phyloP scores from a whole-genome alignment of 2,329 filamentous ascomycete species.

The Exophiala mesophila region DNA sequence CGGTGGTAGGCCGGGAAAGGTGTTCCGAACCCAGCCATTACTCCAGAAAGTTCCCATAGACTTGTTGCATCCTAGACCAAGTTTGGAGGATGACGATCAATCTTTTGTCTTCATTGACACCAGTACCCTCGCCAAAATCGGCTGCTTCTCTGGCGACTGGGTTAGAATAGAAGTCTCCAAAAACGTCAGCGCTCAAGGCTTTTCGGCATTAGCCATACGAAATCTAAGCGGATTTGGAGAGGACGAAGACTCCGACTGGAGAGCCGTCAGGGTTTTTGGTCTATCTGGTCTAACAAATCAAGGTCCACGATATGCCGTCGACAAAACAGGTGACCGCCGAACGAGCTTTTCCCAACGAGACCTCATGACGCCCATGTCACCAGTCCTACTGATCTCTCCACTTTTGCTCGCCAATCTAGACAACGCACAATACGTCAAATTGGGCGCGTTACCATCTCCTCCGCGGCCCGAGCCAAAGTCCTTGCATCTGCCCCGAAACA shows the following conservation, averaged over 20 bases:
- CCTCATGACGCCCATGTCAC: slow-evolving; percentile 44
- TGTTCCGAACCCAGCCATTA: slow-evolving; percentile 80
- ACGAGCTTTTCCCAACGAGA: slow-evolving; percentile 51
- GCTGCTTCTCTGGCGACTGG: slow-evolving; percentile 98
- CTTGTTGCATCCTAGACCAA: slow-evolving; percentile 76
- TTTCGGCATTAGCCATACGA: slow-evolving; percentile 19
- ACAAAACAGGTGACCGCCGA: slow-evolving; percentile 45
- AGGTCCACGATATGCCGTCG: slow-evolving; percentile 53
- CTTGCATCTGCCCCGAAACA: slow-evolving; percentile 12
- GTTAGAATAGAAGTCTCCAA: slow-evolving; percentile 74
- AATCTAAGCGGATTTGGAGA: slow-evolving; percentile 24
- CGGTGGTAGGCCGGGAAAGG: slow-evolving; percentile 65
- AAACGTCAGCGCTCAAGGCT: slow-evolving; percentile 48
- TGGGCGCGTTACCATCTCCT: slow-evolving; percentile 55
- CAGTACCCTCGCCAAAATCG: slow-evolving; percentile 76
- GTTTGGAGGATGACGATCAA: slow-evolving; percentile 78
- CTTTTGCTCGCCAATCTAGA: slow-evolving; percentile 82
- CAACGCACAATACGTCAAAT: slow-evolving; percentile 69
- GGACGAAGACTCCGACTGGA: slow-evolving; percentile 67
- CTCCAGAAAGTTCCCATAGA: slow-evolving; percentile 68
- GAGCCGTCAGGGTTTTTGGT: slow-evolving; percentile 82
- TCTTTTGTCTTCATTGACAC: slow-evolving; percentile 88
- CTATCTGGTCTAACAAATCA: slow-evolving; percentile 61
- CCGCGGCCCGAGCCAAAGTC: slow-evolving; percentile 20
- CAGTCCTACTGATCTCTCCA: slow-evolving; percentile 73